Conservation (phyloP, 75 land plant genomes). For the Larix kaempferi region DNA sequence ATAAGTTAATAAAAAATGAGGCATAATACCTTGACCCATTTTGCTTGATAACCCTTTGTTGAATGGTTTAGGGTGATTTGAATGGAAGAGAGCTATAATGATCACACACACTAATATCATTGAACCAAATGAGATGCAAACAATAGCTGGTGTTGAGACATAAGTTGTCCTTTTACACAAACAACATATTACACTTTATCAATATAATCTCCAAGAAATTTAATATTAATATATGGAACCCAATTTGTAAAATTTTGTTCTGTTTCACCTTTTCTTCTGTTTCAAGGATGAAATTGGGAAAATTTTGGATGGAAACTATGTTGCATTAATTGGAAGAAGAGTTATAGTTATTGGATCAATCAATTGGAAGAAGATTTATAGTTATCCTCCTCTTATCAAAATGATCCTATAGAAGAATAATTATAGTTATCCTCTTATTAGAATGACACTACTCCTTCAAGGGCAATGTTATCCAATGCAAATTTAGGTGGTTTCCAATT, state of each 20-base stretch:
- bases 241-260: background rate
- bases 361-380: no score
- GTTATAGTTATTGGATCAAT: no score
- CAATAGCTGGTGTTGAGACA: constrained; percentile 62
- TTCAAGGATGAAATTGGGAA: no score
- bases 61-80: constrained; percentile 33
- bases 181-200: background rate
- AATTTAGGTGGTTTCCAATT: no score
- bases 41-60: constrained; percentile 42
- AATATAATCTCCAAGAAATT: no score
- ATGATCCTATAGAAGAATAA: no score
- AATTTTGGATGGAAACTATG: no score
- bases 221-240: background rate
- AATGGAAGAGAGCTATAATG: constrained; percentile 46
- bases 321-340: no score
- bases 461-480: no score
- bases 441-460: no score
- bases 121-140: constrained; percentile 63
- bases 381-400: no score
- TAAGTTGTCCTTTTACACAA: constrained; percentile 24
- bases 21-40: constrained; percentile 2
- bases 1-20: background rate
- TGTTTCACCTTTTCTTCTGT: constrained; percentile 35
- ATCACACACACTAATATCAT: constrained; percentile 58
- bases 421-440: no score